These are phyloP conservation scores for Begonia peltatifolia DNA, from an alignment of 306 rosid species.

Conservation along the genomic window DNA sequence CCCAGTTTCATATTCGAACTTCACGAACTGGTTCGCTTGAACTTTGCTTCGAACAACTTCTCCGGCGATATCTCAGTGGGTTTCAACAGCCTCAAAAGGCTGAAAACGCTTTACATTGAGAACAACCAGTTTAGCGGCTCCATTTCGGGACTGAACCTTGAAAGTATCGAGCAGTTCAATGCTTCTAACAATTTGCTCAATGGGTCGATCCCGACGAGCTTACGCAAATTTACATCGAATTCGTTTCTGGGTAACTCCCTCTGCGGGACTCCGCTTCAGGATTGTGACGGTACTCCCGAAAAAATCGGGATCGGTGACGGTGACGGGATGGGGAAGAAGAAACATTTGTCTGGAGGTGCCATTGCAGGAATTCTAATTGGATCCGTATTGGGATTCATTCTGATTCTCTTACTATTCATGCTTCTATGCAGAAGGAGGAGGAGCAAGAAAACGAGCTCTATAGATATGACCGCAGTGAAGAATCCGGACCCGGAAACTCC, in stretches of 20 bases:
- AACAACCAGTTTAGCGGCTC: conserved; percentile 24
- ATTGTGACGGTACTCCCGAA: conserved; percentile 15
- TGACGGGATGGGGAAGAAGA: conserved; percentile 3
- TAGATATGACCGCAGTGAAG: conserved; percentile 25
- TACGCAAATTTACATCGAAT: conserved; percentile 14
- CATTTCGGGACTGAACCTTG: conserved; percentile 21
- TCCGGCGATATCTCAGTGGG: conserved; percentile 30
- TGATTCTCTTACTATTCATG: conserved; percentile 13
- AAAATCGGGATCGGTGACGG: conserved; percentile 5
- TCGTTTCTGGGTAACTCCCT: conserved; percentile 21
- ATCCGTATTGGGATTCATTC: conserved; percentile 18
- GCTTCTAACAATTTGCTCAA: conserved; percentile 26
- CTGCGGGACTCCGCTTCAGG: conserved; percentile 24
- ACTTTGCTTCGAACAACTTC: conserved; percentile 32
- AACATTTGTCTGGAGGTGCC: conserved; percentile 26
- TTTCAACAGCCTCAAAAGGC: conserved; percentile 25
- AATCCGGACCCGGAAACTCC: conserved; percentile 16
- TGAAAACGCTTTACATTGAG: conserved; percentile 23
- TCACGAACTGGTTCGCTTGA: conserved; percentile 25
- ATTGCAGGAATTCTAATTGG: conserved; percentile 36
- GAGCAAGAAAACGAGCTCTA: conserved; percentile 23
- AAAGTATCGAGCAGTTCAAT: conserved; percentile 23
- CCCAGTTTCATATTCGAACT: conserved; percentile 19
- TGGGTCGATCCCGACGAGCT: conserved; percentile 24
- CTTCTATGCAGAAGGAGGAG: conserved; percentile 28